phyloP scores from a whole-genome alignment of 2,329 filamentous ascomycete species.

The Lithohypha guttulata region DNA sequence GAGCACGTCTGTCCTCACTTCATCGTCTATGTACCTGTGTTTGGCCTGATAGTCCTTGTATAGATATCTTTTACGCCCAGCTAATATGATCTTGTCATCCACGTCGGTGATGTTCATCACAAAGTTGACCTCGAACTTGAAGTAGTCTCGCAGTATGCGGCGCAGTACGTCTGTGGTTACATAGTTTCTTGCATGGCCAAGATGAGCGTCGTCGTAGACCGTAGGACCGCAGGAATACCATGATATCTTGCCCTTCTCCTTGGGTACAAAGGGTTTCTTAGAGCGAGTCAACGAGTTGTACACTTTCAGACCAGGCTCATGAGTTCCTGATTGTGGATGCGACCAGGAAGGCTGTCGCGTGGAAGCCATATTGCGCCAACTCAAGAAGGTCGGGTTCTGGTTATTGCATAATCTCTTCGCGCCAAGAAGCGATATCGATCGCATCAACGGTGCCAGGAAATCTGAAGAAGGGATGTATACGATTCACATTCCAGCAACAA shows the following conservation, averaged over 20 bases:
- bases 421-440: constrained; percentile 2
- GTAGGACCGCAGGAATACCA: constrained; percentile 91
- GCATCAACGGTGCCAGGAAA: constrained; percentile 19
- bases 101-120: constrained; percentile 91
- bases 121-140: constrained; percentile 71
- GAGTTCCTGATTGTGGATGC: constrained; percentile 29
- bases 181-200: constrained; percentile 82
- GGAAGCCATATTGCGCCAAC: constrained; percentile 8
- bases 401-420: neutral
- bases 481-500: too few relatives aligned
- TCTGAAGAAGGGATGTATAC: too few relatives aligned
- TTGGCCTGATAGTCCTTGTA: constrained; percentile 55
- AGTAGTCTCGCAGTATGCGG: constrained; percentile 72
- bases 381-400: neutral
- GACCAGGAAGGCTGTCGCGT: constrained; percentile 34
- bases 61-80: constrained; percentile 65
- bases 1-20: constrained; percentile 40
- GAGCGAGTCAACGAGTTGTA: constrained; percentile 70
- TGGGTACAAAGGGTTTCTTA: constrained; percentile 64
- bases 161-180: constrained; percentile 81
- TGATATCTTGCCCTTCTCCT: constrained; percentile 56
- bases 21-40: constrained; percentile 34
- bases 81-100: constrained; percentile 61
- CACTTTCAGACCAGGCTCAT: constrained; percentile 53
- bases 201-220: constrained; percentile 69